phyloP scores from a whole-genome alignment of 1,139 yeast genomes.

The Suhomyces ambrosiae region DNA sequence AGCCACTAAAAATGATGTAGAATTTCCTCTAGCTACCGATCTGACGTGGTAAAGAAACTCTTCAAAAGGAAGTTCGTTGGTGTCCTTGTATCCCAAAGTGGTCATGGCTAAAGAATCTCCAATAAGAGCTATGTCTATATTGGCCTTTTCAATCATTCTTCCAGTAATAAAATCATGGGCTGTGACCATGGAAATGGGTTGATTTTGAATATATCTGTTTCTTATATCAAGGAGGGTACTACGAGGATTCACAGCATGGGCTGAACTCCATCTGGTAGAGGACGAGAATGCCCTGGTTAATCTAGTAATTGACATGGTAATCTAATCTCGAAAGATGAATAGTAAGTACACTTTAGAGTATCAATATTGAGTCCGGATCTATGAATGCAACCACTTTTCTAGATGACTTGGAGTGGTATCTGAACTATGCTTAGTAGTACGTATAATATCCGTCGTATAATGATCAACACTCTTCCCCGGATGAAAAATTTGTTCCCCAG shows the following conservation, averaged over 20 bases:
- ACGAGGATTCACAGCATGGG: constrained; percentile 16
- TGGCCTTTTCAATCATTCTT: constrained; percentile 66
- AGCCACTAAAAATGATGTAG: constrained; percentile 69
- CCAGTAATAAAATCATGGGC: constrained; percentile 88
- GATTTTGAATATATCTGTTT: constrained; percentile 38
- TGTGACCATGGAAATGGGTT: constrained; percentile 76
- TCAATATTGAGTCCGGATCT: too few species aligned
- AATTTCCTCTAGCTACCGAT: constrained; percentile 74
- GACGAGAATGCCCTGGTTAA: constrained; percentile 13
- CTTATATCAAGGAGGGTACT: constrained; percentile 47
- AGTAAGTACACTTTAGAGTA: too few species aligned
- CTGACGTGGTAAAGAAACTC: constrained; percentile 76
- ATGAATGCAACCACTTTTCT: too few species aligned
- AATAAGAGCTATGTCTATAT: constrained; percentile 70
- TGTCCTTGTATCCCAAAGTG: constrained; percentile 77
- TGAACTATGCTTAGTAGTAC: too few species aligned
- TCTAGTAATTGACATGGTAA: constrained; percentile 1
- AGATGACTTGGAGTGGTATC: too few species aligned
- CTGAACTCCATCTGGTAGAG: constrained; percentile 12
- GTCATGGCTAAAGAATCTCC: constrained; percentile 97
- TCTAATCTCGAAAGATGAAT: too few species aligned
- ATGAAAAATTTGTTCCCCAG: constrained; percentile 5
- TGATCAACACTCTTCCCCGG: too few species aligned
- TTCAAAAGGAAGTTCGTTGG: constrained; percentile 74
- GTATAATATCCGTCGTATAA: too few species aligned